Conservation (phyloP, 441 rosid genomes). For the Adansonia rubrostipa region DNA sequence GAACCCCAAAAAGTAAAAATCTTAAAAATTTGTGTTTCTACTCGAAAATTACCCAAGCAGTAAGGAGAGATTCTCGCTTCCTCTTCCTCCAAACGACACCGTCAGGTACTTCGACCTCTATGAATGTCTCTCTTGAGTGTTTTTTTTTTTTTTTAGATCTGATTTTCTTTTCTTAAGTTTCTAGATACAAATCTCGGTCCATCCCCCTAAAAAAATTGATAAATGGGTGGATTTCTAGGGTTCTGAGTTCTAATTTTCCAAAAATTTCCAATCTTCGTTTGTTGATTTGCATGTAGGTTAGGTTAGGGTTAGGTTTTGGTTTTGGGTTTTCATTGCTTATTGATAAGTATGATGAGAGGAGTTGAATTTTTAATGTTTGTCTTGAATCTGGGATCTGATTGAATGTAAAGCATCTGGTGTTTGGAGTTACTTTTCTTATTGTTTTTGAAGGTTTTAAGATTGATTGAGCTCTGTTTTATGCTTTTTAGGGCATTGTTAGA, state of each 20-base stretch:
- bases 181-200: background rate
- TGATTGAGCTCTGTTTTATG: slow-evolving; percentile 8
- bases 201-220: too few species aligned
- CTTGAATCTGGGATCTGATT: slow-evolving; percentile 1
- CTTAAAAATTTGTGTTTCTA: background rate
- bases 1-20: background rate
- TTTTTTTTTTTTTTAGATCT: slow-evolving; percentile 27
- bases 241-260: background rate
- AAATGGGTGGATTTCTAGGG: background rate
- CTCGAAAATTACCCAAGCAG: background rate
- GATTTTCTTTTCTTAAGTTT: background rate
- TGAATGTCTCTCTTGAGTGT: background rate
- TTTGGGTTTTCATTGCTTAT: background rate
- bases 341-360: background rate
- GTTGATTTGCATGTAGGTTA: background rate
- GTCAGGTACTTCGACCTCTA: slow-evolving; percentile 33
- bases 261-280: background rate
- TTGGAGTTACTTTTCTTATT: background rate
- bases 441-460: background rate
- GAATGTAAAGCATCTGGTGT: background rate
- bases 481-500: background rate
- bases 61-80: slow-evolving; percentile 2
- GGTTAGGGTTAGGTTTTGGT: slow-evolving; percentile 10
- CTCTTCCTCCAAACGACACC: slow-evolving; percentile 16
- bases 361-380: background rate